phyloP scores from a whole-genome alignment of 1,284 basidiomycete species.

The Sphaerobolus stellatus region DNA sequence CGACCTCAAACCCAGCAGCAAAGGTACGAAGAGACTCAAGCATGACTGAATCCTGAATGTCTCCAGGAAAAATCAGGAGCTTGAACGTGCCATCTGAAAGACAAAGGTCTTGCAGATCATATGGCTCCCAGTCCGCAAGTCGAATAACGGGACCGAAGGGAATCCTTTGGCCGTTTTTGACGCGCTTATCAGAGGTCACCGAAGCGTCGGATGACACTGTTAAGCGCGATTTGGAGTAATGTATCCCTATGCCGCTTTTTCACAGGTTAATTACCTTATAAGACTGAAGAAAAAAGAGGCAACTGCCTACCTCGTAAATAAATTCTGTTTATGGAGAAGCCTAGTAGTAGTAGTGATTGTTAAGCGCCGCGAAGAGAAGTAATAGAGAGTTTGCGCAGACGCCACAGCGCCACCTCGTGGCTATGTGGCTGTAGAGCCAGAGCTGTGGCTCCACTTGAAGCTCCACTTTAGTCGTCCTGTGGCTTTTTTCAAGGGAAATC shows the following conservation, averaged over 20 bases:
- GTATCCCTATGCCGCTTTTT: slow-evolving; percentile 25
- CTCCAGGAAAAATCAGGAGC: slow-evolving; percentile 25
- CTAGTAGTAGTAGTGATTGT: not conserved
- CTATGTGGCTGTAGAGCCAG: not conserved
- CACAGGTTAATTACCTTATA: not conserved
- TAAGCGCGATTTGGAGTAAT: slow-evolving; percentile 20
- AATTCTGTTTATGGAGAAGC: not conserved
- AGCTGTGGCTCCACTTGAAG: too few species aligned
- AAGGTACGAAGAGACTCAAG: not conserved
- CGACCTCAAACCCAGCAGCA: not conserved
- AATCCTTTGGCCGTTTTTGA: slow-evolving; percentile 22
- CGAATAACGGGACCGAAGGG: slow-evolving; percentile 22
- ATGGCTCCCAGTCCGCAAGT: slow-evolving; percentile 23
- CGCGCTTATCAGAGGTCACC: slow-evolving; percentile 3
- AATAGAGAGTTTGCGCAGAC: too few species aligned
- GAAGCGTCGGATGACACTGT: slow-evolving; percentile 4
- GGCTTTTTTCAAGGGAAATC: too few species aligned
- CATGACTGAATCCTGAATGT: slow-evolving; percentile 6
- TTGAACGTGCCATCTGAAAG: slow-evolving; percentile 27
- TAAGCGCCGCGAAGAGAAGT: not conserved
- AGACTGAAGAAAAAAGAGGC: not conserved
- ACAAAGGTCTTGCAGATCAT: slow-evolving; percentile 26
- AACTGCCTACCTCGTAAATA: not conserved
- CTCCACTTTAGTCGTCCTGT: too few species aligned
- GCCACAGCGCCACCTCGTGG: not conserved